Percentiles rank a stretch among this genome's conserved stretches.
phyloP scores from a whole-genome alignment of 495 filamentous ascomycete species.

The Penicillium lagena region DNA sequence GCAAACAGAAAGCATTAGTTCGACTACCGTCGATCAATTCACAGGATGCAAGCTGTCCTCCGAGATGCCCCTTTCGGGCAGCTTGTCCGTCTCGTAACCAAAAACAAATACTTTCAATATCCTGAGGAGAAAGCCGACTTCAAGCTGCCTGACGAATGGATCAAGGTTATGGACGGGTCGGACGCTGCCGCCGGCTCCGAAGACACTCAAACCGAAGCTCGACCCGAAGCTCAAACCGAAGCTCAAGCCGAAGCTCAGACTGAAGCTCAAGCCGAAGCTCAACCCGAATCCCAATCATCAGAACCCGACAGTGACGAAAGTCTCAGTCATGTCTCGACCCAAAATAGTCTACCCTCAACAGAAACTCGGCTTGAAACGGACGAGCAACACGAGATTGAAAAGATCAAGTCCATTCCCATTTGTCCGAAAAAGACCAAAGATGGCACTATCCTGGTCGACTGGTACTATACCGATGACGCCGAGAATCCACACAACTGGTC shows the following conservation, averaged over 20 bases:
- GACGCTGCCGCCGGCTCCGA: background rate
- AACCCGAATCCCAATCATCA: no score
- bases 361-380: constrained; percentile 36
- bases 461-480: constrained; percentile 47
- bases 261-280: no score
- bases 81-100: constrained; percentile 41
- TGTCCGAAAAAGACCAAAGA: constrained; percentile 33
- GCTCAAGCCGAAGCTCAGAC: no score
- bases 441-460: constrained; percentile 43
- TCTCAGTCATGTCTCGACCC: constrained; percentile 8
- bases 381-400: constrained; percentile 23
- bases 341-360: constrained; percentile 23
- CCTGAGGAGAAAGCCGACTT: constrained; percentile 49
- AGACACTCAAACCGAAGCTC: background rate
- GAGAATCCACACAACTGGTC: constrained; percentile 54
- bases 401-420: constrained; percentile 42
- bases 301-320: constrained; percentile 1
- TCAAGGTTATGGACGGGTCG: constrained; percentile 12
- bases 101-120: constrained; percentile 45
- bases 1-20: no score
- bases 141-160: constrained; percentile 41
- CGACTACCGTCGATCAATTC: no score
- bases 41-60: constrained; percentile 21
- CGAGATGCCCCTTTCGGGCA: constrained; percentile 51
- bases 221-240: background rate